phyloP scores from a whole-genome alignment of 1,284 basidiomycete species.

The Rhodotorula sp. region DNA sequence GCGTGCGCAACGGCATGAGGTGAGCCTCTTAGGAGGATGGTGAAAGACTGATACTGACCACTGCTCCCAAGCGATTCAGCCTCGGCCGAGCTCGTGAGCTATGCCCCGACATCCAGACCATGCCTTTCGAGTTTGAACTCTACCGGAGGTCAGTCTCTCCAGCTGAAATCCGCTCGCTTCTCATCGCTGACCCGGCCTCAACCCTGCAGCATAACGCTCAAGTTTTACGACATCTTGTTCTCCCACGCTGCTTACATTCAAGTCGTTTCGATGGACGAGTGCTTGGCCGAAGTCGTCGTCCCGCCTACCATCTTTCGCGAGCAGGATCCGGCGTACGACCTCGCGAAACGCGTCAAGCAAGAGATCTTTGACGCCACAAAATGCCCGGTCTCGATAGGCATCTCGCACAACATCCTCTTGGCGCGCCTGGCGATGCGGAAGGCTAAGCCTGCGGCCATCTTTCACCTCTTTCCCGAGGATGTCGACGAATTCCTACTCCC shows the following conservation, averaged over 20 bases:
- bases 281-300: slow-evolving; percentile 80
- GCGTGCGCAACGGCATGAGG: slow-evolving; percentile 94
- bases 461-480: slow-evolving; percentile 63
- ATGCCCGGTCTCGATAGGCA: slow-evolving; percentile 80
- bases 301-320: slow-evolving; percentile 52
- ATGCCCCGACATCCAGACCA: slow-evolving; percentile 70
- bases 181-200: not conserved
- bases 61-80: slow-evolving; percentile 46
- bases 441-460: slow-evolving; percentile 85
- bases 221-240: slow-evolving; percentile 91
- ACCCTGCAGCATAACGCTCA: slow-evolving; percentile 44
- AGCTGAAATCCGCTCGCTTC: not conserved
- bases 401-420: slow-evolving; percentile 85
- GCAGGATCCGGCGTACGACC: slow-evolving; percentile 61
- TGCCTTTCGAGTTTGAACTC: slow-evolving; percentile 82
- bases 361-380: slow-evolving; percentile 72
- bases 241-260: slow-evolving; percentile 84
- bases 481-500: slow-evolving; percentile 64
- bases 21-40: slow-evolving; percentile 43
- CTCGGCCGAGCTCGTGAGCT: slow-evolving; percentile 78
- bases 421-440: slow-evolving; percentile 84
- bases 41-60: not conserved
- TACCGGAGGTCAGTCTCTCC: slow-evolving; percentile 43
- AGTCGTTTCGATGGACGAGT: slow-evolving; percentile 95
- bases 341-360: slow-evolving; percentile 76